phyloP scores from a whole-genome alignment of 2,329 filamentous ascomycete species.

The Pseudogymnoascus sp. region DNA sequence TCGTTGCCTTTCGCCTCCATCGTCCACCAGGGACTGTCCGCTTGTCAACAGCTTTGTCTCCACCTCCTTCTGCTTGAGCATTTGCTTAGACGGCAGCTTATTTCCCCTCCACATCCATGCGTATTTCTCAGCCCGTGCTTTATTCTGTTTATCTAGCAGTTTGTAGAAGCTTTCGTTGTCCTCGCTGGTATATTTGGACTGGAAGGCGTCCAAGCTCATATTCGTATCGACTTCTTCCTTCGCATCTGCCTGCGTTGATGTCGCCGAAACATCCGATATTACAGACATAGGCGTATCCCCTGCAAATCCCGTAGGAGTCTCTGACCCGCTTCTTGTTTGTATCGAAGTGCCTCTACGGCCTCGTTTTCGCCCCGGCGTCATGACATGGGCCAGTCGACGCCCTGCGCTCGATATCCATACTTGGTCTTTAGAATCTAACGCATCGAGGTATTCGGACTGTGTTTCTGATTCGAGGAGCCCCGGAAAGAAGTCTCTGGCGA shows the following conservation, averaged over 20 bases:
- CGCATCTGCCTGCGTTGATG: constrained; percentile 31
- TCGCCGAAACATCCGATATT: constrained; percentile 32
- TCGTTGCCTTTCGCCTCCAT: constrained; percentile 47
- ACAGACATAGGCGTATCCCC: constrained; percentile 68
- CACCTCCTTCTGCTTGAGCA: constrained; percentile 59
- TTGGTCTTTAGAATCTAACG: constrained; percentile 75
- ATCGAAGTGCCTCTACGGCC: constrained; percentile 29
- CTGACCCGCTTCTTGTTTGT: constrained; percentile 28
- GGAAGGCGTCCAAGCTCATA: constrained; percentile 77
- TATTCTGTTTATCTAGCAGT: constrained; percentile 83
- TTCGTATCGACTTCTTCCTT: constrained; percentile 58
- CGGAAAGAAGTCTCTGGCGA: constrained; percentile 93
- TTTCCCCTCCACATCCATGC: constrained; percentile 84
- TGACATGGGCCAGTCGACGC: constrained; percentile 63
- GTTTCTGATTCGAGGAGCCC: constrained; percentile 78
- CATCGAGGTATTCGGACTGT: constrained; percentile 87
- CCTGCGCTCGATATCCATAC: constrained; percentile 82
- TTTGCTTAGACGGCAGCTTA: constrained; percentile 73
- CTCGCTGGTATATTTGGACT: constrained; percentile 90
- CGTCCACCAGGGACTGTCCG: constrained; percentile 42
- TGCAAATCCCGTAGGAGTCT: constrained; percentile 59
- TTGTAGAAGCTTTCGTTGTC: constrained; percentile 97
- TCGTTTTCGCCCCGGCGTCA: constrained; percentile 63
- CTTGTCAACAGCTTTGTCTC: constrained; percentile 44
- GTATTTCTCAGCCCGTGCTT: constrained; percentile 74